Percentiles rank a stretch among this genome's conserved stretches.
Conservation (phyloP, 768 basidiomycete genomes). For the Exsudoporus frostii region DNA sequence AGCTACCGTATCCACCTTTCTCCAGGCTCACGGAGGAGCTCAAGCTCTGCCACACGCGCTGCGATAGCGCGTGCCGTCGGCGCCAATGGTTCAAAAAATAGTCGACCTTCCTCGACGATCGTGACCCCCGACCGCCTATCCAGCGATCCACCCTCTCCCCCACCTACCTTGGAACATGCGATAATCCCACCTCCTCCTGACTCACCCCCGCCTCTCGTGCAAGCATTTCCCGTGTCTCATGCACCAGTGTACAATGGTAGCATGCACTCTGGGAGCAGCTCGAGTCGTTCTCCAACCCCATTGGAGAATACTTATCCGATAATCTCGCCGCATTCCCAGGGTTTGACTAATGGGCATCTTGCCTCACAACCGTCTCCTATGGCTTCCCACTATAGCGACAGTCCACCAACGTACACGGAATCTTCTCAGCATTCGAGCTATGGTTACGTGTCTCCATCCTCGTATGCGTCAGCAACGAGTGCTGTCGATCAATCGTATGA, state of each 20-base stretch:
- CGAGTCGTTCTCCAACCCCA: constrained; percentile 45
- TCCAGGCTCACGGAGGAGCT: constrained; percentile 70
- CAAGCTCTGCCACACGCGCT: constrained; percentile 53
- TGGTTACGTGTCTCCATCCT: constrained; percentile 25
- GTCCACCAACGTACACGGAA: constrained; percentile 29
- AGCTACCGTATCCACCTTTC: constrained; percentile 83
- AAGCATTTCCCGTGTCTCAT: constrained; percentile 33
- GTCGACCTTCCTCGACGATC: constrained; percentile 26
- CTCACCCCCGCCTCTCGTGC: constrained; percentile 53
- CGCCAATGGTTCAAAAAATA: constrained; percentile 20
- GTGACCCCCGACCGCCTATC: constrained; percentile 27
- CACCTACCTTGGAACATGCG: constrained; percentile 48
- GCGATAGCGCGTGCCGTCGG: constrained; percentile 46
- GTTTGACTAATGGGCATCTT: constrained; percentile 36
- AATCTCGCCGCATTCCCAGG: constrained; percentile 31
- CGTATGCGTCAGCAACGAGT: constrained; percentile 21
- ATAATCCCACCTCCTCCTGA: constrained; percentile 45
- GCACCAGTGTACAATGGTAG: constrained; percentile 24
- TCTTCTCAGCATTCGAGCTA: constrained; percentile 33
- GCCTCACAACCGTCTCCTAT: constrained; percentile 30
- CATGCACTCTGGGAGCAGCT: constrained; percentile 34
- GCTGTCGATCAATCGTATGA: constrained; percentile 29
- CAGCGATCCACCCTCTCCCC: constrained; percentile 27
- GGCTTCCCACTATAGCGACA: constrained; percentile 30
- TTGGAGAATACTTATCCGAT: constrained; percentile 43